These are phyloP conservation scores for Vigna nakashimae DNA, from an alignment of 306 rosid genomes.

Conservation along the genomic window DNA sequence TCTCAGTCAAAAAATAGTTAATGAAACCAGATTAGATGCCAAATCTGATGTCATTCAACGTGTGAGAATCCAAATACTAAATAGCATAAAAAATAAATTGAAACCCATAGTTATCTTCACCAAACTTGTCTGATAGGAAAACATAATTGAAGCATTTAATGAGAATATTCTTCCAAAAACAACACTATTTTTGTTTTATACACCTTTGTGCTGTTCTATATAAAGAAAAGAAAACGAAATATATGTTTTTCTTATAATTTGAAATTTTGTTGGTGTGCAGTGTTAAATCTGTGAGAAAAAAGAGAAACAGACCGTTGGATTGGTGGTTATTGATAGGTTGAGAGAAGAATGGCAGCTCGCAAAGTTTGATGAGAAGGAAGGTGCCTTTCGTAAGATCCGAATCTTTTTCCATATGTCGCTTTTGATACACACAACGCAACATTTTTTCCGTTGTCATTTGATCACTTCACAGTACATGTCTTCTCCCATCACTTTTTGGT, in stretches of 20 bases:
- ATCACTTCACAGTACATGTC: neutral
- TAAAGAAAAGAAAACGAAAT: neutral
- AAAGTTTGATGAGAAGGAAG: constrained; percentile 45
- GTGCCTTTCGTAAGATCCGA: constrained; percentile 39
- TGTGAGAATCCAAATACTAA: no score
- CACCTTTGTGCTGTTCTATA: neutral
- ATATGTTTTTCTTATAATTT: neutral
- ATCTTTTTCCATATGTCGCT: constrained; percentile 22
- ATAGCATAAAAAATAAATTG: neutral
- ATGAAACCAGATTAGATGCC: neutral
- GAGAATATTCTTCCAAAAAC: constrained; percentile 37
- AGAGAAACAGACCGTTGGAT: constrained; percentile 48
- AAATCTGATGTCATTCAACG: no score
- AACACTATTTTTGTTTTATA: neutral
- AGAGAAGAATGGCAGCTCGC: constrained; percentile 38
- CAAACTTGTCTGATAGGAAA: neutral
- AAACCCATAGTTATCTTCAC: neutral
- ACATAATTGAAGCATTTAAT: neutral
- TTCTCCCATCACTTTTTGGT: neutral
- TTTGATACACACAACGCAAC: neutral
- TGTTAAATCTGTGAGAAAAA: neutral
- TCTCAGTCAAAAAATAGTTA: no score
- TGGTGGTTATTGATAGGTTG: constrained; percentile 42
- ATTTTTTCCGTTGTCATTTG: neutral
- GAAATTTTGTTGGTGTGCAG: neutral